Evolutionary conservation across 2,329 filamentous ascomycete genomes (phyloP).

Genomic region (Verticillium zaregamsianum): DNA sequence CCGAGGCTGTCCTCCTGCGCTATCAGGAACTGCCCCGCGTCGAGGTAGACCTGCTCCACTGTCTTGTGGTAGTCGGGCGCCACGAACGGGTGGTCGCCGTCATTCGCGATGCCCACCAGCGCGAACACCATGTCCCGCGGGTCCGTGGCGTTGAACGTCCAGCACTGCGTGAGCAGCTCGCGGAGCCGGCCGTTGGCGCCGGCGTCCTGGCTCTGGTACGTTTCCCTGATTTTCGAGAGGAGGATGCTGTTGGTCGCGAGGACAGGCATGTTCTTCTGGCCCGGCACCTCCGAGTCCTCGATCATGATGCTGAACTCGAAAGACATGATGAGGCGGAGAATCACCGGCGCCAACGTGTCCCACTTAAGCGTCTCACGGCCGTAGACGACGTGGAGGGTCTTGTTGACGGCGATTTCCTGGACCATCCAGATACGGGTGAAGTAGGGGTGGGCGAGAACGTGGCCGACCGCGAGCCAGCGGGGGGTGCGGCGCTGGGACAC

Average conservation of each 20-base stretch:
- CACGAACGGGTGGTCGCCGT: not conserved
- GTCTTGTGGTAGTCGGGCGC: not conserved
- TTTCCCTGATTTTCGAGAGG: not conserved
- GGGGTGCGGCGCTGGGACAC: not conserved
- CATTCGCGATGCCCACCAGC: not conserved
- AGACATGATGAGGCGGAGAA: not conserved
- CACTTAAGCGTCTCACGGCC: not conserved
- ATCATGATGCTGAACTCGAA: not conserved
- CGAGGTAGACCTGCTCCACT: not conserved
- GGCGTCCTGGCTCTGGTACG: not conserved
- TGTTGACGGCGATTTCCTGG: constrained; percentile 20
- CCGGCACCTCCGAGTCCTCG: not conserved
- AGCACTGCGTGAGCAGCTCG: not conserved
- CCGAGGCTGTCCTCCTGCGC: not conserved
- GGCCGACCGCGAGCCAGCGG: not conserved
- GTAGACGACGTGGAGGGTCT: not conserved
- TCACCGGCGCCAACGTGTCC: not conserved
- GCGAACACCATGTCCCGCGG: not conserved
- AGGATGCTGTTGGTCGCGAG: not conserved
- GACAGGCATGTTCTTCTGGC: not conserved
- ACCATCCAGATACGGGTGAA: constrained; percentile 24
- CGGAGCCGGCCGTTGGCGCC: not conserved
- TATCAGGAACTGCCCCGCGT: not conserved
- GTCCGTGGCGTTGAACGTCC: constrained; percentile 1
- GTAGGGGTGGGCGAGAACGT: constrained; percentile 11